Evolutionary conservation across 2,329 filamentous ascomycete species (phyloP).

Genomic region (Fusarium burgessii): DNA sequence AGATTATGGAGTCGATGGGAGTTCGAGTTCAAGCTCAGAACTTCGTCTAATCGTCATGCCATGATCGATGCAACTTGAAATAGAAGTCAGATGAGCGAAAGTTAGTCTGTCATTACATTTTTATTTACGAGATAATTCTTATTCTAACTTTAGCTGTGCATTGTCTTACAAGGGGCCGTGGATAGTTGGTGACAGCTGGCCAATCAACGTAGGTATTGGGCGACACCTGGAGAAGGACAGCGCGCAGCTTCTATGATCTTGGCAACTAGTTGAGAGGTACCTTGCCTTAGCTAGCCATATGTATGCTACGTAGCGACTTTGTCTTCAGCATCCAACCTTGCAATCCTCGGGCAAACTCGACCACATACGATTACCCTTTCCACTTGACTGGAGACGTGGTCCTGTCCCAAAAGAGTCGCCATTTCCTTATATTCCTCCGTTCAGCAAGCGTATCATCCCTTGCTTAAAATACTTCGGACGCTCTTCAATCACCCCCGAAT

Average conservation of each 20-base stretch:
- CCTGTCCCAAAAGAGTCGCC: conserved; percentile 15
- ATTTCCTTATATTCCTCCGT: not conserved
- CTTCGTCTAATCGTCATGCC: not conserved
- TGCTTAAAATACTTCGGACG: conserved; percentile 7
- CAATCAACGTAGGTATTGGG: conserved; percentile 44
- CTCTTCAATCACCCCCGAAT: conserved; percentile 1
- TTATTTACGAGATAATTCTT: not conserved
- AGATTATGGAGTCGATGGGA: not conserved
- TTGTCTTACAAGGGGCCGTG: conserved; percentile 1
- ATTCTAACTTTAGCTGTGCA: not conserved
- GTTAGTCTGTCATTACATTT: not conserved
- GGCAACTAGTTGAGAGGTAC: conserved; percentile 25
- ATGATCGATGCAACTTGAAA: not conserved
- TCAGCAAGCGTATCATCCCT: conserved; percentile 12
- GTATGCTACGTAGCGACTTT: conserved; percentile 32
- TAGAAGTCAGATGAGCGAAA: not conserved
- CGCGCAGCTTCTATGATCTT: conserved; percentile 38
- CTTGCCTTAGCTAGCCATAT: conserved; percentile 32
- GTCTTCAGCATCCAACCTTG: conserved; percentile 37
- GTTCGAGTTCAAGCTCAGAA: not conserved
- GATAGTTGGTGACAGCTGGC: conserved; percentile 25
- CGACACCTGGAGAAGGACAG: conserved; percentile 46
- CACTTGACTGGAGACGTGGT: conserved; percentile 29
- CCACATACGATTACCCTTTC: conserved; percentile 9
- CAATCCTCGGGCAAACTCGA: conserved; percentile 25